A percentile compares a stretch with the other conserved stretches of the same genome.
Conservation (phyloP, 2,329 filamentous ascomycete species). For the Colletotrichum paranaense region DNA sequence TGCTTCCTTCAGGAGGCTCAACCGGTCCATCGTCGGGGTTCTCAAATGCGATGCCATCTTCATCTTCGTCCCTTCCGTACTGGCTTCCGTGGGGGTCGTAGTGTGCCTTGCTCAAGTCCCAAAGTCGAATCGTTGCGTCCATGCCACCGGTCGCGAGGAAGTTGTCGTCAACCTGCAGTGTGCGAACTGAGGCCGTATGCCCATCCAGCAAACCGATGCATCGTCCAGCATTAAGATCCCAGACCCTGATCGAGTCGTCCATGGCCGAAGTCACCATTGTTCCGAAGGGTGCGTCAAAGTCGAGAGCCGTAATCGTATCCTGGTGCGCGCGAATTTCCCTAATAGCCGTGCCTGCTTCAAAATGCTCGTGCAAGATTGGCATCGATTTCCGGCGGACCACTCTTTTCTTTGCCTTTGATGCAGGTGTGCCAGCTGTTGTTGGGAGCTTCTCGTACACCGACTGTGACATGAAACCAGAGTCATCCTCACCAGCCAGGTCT, state of each 20-base stretch:
- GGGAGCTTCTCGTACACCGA: constrained; percentile 96
- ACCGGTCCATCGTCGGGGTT: constrained; percentile 75
- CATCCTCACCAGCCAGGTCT: constrained; percentile 63
- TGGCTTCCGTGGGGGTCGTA: constrained; percentile 78
- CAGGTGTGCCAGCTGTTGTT: constrained; percentile 58
- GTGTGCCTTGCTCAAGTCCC: constrained; percentile 91
- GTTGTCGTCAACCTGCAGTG: constrained; percentile 94
- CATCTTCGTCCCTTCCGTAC: constrained; percentile 67
- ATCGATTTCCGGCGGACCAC: constrained; percentile 82
- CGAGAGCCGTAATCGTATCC: constrained; percentile 88
- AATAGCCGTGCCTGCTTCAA: constrained; percentile 89
- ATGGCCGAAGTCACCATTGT: constrained; percentile 92
- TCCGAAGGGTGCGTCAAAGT: constrained; percentile 98
- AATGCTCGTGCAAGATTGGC: constrained; percentile 95
- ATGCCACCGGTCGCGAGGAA: constrained; percentile 93
- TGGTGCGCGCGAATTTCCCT: constrained; percentile 89
- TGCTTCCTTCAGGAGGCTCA: constrained; percentile 81
- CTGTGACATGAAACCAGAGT: constrained; percentile 89
- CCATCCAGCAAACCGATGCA: constrained; percentile 94
- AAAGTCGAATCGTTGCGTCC: constrained; percentile 93
- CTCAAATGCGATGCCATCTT: constrained; percentile 78
- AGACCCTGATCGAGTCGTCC: constrained; percentile 94
- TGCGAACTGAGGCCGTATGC: constrained; percentile 91
- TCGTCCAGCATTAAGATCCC: constrained; percentile 93
- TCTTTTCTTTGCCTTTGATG: constrained; percentile 63